Evolutionary conservation across 2,329 filamentous ascomycete genomes (phyloP), one percentile per base, ranked within the genome.

Genomic region (Gnomoniopsis smithogilvyi): DNA sequence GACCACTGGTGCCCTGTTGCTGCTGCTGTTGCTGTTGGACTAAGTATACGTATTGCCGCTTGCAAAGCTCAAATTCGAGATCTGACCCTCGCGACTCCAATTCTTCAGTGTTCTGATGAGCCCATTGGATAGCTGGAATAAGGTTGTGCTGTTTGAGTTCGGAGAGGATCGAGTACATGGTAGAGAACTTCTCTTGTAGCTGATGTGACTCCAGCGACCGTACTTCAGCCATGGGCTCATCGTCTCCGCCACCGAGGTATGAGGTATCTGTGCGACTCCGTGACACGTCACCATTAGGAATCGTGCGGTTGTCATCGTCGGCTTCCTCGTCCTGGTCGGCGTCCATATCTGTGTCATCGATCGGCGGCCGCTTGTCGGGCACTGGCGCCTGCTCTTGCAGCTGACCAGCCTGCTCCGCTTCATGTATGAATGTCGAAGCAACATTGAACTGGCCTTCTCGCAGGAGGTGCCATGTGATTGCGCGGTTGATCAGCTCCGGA

Each of bases 401-500:
- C n/a, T 59, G 48, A 49, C 52, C 51, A 19, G 49, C 41, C 47
- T 77, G 72, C 60, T 77, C 74, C 17, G 78, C 84, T 77, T 98
- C 95, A 15, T 82, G 78, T 51, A 96, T 84, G 67, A 99, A 97
- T 1, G 88, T 92, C 17, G 88, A 86, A 14, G 94, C 94, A 2
- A 96, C 93, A 22, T 81, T 82, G 73, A 99, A 99, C 70, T 96
- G 90, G 51, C 95, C 95, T 75, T 98, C 94, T 45, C 95, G 90
- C 43, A 99, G 82, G 22, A 99, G 83, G 70, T 99, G 95, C 92
- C 98, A 97, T 11, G 91, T 91, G 66, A 99, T 96, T 7, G 95
- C 94, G 58, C 93, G 86, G 74, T 97, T 96, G 70, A 98, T 91
- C 14, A 97, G 80, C 17, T 82, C 79, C 3, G 89, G 83, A 64